phyloP scores from a whole-genome alignment of 257 asterid genomes.

The Mentha longifolia region DNA sequence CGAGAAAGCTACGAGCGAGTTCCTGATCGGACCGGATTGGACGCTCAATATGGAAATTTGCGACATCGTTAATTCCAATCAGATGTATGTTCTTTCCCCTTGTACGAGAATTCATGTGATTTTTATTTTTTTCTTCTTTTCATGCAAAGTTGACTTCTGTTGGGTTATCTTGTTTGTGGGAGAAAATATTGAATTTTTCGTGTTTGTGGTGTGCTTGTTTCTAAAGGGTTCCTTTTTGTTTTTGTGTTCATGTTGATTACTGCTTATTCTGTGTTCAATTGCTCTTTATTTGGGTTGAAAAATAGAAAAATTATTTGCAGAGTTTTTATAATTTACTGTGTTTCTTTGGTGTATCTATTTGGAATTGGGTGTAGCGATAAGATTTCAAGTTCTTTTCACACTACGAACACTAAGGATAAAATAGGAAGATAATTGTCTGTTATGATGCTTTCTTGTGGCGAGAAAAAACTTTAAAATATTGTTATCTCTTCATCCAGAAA shows the following conservation, averaged over 20 bases:
- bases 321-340: not conserved
- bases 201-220: slow-evolving; percentile 27
- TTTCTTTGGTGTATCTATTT: slow-evolving; percentile 25
- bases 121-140: slow-evolving; percentile 13
- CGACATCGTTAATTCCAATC: slow-evolving; percentile 76
- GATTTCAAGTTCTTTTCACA: not conserved
- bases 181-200: slow-evolving; percentile 4
- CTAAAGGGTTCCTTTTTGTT: slow-evolving; percentile 2
- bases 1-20: slow-evolving; percentile 98
- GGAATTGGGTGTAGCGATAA: slow-evolving; percentile 16
- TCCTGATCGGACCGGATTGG: slow-evolving; percentile 97
- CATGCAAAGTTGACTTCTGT: slow-evolving; percentile 58
- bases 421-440: not conserved
- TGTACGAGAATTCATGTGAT: not conserved
- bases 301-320: not conserved
- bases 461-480: not conserved
- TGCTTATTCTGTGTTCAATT: slow-evolving; percentile 12
- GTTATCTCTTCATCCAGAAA: not conserved
- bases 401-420: slow-evolving; percentile 13
- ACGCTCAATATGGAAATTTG: slow-evolving; percentile 90
- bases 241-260: slow-evolving; percentile 23
- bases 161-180: slow-evolving; percentile 26
- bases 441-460: slow-evolving; percentile 15
- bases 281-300: slow-evolving; percentile 11
- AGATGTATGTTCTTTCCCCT: slow-evolving; percentile 48